Evolutionary conservation across 2,329 filamentous ascomycete species (phyloP).

Genomic region (Verticillium klebahnii): DNA sequence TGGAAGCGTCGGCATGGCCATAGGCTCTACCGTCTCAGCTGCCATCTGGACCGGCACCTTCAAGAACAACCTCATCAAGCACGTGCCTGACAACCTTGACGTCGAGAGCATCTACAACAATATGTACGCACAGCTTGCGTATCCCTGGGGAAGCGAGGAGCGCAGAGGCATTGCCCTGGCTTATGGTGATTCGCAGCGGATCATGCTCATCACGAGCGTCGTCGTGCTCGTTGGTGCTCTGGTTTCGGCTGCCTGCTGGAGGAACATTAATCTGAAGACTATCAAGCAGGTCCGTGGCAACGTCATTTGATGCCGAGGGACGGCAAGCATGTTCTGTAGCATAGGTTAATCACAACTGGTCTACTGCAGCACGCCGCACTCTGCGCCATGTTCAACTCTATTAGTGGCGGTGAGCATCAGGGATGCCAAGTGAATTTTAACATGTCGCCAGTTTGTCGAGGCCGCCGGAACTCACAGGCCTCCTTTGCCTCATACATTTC

Average conservation of each 20-base stretch:
- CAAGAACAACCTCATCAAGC: constrained; percentile 19
- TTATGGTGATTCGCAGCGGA: constrained; percentile 50
- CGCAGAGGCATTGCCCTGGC: constrained; percentile 54
- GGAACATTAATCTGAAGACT: constrained; percentile 45
- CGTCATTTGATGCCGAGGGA: constrained; percentile 21
- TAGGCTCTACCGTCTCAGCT: constrained; percentile 55
- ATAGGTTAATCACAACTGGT: neutral
- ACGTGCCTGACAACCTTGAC: constrained; percentile 18
- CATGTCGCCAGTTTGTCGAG: too few relatives aligned
- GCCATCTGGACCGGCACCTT: constrained; percentile 63
- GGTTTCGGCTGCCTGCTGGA: constrained; percentile 39
- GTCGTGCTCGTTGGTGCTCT: constrained; percentile 36
- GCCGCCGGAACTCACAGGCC: too few relatives aligned
- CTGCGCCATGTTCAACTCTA: too few relatives aligned
- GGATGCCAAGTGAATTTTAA: too few relatives aligned
- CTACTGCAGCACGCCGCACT: too few relatives aligned
- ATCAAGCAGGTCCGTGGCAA: constrained; percentile 34
- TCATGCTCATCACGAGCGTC: constrained; percentile 46
- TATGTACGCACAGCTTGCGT: constrained; percentile 50
- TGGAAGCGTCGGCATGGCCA: constrained; percentile 53
- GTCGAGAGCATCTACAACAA: constrained; percentile 39
- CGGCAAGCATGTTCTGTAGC: neutral
- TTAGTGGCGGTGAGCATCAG: too few relatives aligned
- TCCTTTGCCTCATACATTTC: too few relatives aligned
- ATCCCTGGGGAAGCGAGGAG: constrained; percentile 42